phyloP scores from a whole-genome alignment of 495 filamentous ascomycete species.

The Aspergillus campestris region DNA sequence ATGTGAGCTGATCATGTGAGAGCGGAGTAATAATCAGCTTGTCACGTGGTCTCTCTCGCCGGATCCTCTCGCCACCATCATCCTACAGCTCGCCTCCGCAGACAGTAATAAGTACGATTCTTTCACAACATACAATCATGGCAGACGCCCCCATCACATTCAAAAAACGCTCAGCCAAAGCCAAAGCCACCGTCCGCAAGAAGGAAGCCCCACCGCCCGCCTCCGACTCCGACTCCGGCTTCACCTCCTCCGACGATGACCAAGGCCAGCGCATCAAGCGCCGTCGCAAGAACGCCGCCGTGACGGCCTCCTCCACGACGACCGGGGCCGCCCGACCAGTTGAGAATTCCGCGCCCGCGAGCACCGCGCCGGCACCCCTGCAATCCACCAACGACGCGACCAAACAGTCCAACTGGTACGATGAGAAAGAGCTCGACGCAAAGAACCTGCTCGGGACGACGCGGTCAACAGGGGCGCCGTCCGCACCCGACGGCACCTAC shows the following conservation, averaged over 20 bases:
- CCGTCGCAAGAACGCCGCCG: slow-evolving; percentile 57
- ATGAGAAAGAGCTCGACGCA: slow-evolving; percentile 51
- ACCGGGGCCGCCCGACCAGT: slow-evolving; percentile 29
- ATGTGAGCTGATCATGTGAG: too few species aligned
- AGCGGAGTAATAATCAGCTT: too few species aligned
- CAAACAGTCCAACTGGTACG: slow-evolving; percentile 85
- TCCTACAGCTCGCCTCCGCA: too few species aligned
- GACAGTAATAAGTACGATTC: too few species aligned
- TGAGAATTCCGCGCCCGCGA: slow-evolving; percentile 51
- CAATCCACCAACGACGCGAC: slow-evolving; percentile 79
- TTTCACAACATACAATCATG: too few species aligned
- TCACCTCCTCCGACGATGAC: slow-evolving; percentile 71
- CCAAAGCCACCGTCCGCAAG: slow-evolving; percentile 74
- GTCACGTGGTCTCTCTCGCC: background rate
- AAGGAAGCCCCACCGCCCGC: slow-evolving; percentile 72
- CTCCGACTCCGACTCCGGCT: slow-evolving; percentile 49
- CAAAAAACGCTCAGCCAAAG: slow-evolving; percentile 75
- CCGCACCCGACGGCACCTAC: slow-evolving; percentile 58
- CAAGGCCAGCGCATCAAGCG: slow-evolving; percentile 68
- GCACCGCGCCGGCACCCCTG: slow-evolving; percentile 40
- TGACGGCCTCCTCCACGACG: slow-evolving; percentile 42
- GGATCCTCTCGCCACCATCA: background rate
- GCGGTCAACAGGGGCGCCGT: too few species aligned
- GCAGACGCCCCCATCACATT: slow-evolving; percentile 40
- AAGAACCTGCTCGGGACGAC: slow-evolving; percentile 61